These are phyloP conservation scores for Limonium bicolor DNA, from an alignment of 148 eudicot species.

Conservation along the genomic window DNA sequence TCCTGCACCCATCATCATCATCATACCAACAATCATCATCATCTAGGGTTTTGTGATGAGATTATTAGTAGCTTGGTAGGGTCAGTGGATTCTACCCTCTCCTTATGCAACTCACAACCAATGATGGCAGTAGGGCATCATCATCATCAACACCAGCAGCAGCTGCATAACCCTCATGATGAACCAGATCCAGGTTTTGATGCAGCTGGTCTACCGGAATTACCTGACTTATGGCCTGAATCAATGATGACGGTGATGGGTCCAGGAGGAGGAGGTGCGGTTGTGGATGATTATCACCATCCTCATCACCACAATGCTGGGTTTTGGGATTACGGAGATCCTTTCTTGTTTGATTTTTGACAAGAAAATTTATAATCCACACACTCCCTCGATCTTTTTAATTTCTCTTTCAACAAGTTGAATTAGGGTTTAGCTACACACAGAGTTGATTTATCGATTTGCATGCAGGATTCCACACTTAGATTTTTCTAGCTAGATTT, in stretches of 20 bases:
- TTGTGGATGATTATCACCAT: constrained; percentile 30
- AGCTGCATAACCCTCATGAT: too few species aligned
- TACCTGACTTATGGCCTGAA: constrained; percentile 4
- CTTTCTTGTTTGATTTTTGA: constrained; percentile 46
- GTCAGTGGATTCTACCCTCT: constrained; percentile 28
- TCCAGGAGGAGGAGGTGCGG: constrained; percentile 11
- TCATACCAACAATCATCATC: background rate
- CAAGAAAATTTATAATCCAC: too few species aligned
- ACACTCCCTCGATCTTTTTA: too few species aligned
- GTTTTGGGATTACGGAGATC: constrained; percentile 73
- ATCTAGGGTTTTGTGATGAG: constrained; percentile 23
- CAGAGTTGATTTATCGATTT: too few species aligned
- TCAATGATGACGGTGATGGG: constrained; percentile 12
- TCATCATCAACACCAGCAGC: too few species aligned
- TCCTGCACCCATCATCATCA: background rate
- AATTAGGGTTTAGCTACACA: too few species aligned
- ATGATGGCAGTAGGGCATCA: constrained; percentile 1
- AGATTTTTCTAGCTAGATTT: too few species aligned
- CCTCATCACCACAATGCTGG: constrained; percentile 12
- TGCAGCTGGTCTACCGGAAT: background rate
- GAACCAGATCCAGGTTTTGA: too few species aligned
- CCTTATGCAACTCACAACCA: constrained; percentile 14
- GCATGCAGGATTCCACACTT: too few species aligned
- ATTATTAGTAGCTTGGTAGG: constrained; percentile 30
- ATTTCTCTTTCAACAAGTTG: too few species aligned